Base-by-base conservation (phyloP, 1,284 basidiomycete species). In the Pascua sp. region DNA sequence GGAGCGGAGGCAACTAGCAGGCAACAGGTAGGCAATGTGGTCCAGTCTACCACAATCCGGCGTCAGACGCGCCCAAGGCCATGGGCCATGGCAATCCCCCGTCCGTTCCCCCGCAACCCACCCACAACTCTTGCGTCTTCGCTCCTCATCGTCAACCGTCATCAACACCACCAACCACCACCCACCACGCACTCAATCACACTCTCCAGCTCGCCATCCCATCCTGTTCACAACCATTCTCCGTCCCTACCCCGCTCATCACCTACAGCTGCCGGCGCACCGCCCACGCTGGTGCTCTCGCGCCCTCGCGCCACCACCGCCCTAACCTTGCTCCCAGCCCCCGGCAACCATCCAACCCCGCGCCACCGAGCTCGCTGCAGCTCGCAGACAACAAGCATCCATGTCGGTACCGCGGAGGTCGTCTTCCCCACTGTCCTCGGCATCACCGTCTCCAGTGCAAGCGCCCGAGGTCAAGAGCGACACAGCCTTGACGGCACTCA, bases 361-460 rank as follows among this genome's bases (percentile, higher is more conserved):
- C 17, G 44, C 44, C 44, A n/a, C 18, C 18, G 11, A 4, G 32
- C 32, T n/a, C 46, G 24, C 11, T 37, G n/a, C 42, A 44, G 32
- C 32, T 42, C 49, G 10, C 11, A 39, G 41, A 15, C 39, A 32
- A 11, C 44, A 11, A 5, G 42, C 49, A 51, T 49, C 45, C 48
- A 62, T 62, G 61, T 62, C 61, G 47, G 55, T 24, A 51, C 57
- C 45, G 52, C 61, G 57, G 46, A 59, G 61, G 47, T 62, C 57
- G 16, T 62, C 61, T 13, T 62, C 61, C 8, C 61, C 61, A 39
- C 52, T 62, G 42, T 62, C 61, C 17, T 62, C 61, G 49, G 61
- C 61, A 8, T 56, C 57, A 37, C 61, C 61, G 42, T 62, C 61
- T 5, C 61, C 61, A 9, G 40, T 59, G 40, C 54, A 56, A 44